phyloP scores from a whole-genome alignment of 2,329 filamentous ascomycete species.

The Alternaria alternata region DNA sequence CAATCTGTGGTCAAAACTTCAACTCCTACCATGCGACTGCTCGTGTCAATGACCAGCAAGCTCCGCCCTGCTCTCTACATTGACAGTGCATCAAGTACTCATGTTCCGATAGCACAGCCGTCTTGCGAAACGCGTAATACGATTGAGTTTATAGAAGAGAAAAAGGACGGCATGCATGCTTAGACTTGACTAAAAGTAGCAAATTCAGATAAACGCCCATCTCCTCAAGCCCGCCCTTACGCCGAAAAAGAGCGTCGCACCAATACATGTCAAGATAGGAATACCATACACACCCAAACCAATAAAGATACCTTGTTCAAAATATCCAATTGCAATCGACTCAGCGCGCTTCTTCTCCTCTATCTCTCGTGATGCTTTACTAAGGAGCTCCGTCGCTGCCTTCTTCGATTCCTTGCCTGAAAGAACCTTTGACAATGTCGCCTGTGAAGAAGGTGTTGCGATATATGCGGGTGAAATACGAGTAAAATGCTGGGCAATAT shows the following conservation, averaged over 20 bases:
- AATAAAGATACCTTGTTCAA: constrained; percentile 46
- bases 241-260: constrained; percentile 37
- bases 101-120: neutral
- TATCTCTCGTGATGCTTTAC: constrained; percentile 35
- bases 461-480: constrained; percentile 30
- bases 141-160: neutral
- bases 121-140: neutral
- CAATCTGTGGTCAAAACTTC: neutral
- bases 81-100: neutral
- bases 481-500: constrained; percentile 31
- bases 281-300: constrained; percentile 48
- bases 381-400: constrained; percentile 22
- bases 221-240: constrained; percentile 35
- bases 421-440: constrained; percentile 28
- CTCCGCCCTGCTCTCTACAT: neutral
- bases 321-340: constrained; percentile 40
- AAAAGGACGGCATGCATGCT: neutral
- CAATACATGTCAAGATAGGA: constrained; percentile 40
- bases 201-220: constrained; percentile 21
- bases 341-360: constrained; percentile 46
- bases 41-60: neutral
- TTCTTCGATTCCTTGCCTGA: constrained; percentile 19
- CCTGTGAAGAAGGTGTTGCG: constrained; percentile 14
- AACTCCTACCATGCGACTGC: neutral
- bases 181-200: neutral